Conservation (phyloP, 2,329 filamentous ascomycete genomes). For the Helotiales sp. region DNA sequence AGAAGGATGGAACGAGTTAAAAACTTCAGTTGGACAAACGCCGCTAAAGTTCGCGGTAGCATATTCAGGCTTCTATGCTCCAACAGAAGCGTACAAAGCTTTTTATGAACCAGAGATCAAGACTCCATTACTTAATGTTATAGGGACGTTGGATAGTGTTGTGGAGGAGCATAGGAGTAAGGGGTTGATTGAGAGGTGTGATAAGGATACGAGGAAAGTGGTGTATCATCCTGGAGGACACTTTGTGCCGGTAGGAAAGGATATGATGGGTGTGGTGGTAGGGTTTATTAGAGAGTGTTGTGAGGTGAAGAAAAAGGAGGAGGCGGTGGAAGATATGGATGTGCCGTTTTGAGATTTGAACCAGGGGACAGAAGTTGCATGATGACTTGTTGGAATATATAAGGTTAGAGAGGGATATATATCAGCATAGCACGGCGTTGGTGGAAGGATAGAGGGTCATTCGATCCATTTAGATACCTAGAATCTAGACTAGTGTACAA, state of each 20-base stretch:
- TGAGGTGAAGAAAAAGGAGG: constrained; percentile 47
- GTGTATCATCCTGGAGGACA: constrained; percentile 83
- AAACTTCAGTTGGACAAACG: constrained; percentile 35
- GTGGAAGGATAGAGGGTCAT: constrained; percentile 16
- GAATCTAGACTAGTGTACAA: constrained; percentile 37
- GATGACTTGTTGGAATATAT: not conserved
- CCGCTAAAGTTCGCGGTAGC: constrained; percentile 69
- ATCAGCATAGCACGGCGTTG: constrained; percentile 26
- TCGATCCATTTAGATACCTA: constrained; percentile 30
- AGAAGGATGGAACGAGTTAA: constrained; percentile 35
- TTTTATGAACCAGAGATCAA: constrained; percentile 74
- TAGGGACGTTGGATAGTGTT: constrained; percentile 83
- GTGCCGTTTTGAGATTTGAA: constrained; percentile 53
- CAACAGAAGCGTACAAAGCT: constrained; percentile 60
- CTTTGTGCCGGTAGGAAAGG: constrained; percentile 80
- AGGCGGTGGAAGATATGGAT: constrained; percentile 67
- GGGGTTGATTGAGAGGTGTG: constrained; percentile 66
- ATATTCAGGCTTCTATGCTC: constrained; percentile 76
- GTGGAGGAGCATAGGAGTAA: constrained; percentile 76
- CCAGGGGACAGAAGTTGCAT: not conserved
- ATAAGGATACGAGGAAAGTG: constrained; percentile 43
- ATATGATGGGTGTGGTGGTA: constrained; percentile 75
- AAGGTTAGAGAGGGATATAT: not conserved
- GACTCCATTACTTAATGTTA: constrained; percentile 78
- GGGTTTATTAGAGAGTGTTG: constrained; percentile 56